A percentile compares a stretch with the other conserved stretches of the same genome.
These are phyloP conservation scores for Trametes elegans DNA, from an alignment of 768 basidiomycete genomes.

Conservation along the genomic window DNA sequence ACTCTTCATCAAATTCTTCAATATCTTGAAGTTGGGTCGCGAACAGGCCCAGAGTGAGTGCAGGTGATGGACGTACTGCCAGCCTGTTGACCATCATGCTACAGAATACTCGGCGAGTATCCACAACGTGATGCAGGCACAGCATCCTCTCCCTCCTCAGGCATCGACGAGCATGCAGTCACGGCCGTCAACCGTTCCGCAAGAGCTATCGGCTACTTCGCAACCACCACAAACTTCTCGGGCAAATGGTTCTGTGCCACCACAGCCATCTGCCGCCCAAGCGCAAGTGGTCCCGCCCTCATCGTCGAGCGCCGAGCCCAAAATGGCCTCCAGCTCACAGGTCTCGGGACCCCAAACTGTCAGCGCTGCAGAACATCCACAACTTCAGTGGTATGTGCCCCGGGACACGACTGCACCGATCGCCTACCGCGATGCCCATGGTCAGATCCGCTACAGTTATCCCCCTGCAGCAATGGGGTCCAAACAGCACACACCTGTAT, in stretches of 20 bases:
- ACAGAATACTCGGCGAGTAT: background rate
- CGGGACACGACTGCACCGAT: background rate
- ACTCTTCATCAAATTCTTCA: background rate
- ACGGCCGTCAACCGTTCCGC: background rate
- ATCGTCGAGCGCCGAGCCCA: background rate
- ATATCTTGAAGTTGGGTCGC: background rate
- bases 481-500: background rate
- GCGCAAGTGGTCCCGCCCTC: background rate
- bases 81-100: background rate
- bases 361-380: too few species aligned
- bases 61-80: too few species aligned
- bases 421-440: constrained; percentile 4
- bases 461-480: too few species aligned
- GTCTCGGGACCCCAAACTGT: too few species aligned
- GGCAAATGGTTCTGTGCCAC: too few species aligned
- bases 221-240: background rate
- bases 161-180: too few species aligned
- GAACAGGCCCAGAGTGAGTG: background rate
- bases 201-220: too few species aligned
- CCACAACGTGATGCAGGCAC: background rate
- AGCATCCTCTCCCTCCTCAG: background rate
- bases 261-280: background rate
- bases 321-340: background rate
- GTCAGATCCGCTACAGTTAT: background rate
- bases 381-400: constrained; percentile 2